Conservation (phyloP, 495 filamentous ascomycete genomes). For the Neurospora hispaniola region DNA sequence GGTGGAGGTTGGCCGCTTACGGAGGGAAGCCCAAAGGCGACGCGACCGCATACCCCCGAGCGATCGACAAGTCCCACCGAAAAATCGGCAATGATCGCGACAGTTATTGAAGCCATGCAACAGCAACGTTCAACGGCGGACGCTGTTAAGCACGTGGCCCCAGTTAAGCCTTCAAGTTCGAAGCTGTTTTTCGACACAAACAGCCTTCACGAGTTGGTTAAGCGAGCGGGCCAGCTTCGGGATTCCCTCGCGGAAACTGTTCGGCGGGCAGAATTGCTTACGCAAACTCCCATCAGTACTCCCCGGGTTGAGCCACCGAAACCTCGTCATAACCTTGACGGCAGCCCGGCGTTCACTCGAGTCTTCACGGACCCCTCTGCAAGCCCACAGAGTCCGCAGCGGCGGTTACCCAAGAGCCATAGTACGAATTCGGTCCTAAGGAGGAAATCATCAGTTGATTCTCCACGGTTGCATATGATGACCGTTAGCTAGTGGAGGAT, state of each 20-base stretch:
- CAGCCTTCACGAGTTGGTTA: constrained; percentile 76
- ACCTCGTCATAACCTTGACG: constrained; percentile 30
- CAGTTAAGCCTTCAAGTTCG: constrained; percentile 41
- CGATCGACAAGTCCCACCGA: constrained; percentile 18
- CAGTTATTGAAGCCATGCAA: constrained; percentile 74
- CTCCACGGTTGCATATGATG: constrained; percentile 58
- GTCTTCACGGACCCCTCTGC: constrained; percentile 48
- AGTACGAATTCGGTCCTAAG: constrained; percentile 41
- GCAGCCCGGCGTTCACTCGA: constrained; percentile 50
- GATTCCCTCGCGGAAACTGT: constrained; percentile 65
- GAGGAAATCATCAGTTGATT: constrained; percentile 32
- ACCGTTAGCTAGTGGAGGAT: constrained; percentile 41
- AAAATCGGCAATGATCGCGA: constrained; percentile 53
- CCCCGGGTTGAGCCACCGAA: constrained; percentile 24
- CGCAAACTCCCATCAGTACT: constrained; percentile 47
- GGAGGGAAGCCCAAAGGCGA: constrained; percentile 17
- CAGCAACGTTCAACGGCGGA: constrained; percentile 41
- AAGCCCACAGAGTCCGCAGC: constrained; percentile 27
- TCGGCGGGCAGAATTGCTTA: constrained; percentile 65
- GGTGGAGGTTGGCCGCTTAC: constrained; percentile 36
- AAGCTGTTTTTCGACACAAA: constrained; percentile 90
- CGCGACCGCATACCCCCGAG: constrained; percentile 32
- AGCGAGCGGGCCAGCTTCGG: constrained; percentile 67
- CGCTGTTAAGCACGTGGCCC: constrained; percentile 34
- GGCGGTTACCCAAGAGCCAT: constrained; percentile 37